phyloP scores from a whole-genome alignment of 139 green algal genomes.

The Diplosphaera chodatii region DNA sequence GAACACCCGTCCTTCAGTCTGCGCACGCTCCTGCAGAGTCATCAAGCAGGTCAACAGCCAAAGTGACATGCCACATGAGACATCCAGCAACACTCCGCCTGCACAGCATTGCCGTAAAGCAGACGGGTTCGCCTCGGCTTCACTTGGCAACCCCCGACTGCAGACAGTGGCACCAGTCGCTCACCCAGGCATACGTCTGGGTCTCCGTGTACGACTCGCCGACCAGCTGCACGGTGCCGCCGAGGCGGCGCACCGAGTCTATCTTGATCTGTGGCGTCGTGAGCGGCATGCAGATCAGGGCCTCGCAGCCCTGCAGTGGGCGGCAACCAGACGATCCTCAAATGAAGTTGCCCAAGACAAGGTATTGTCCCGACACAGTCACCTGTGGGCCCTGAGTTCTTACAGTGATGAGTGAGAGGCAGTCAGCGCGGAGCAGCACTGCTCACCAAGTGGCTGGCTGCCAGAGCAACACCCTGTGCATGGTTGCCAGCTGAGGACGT shows the following conservation, averaged over 20 bases:
- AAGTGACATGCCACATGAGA: neutral
- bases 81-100: too few species aligned
- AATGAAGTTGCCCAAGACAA: too few species aligned
- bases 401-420: too few species aligned
- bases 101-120: too few species aligned
- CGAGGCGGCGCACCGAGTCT: conserved; percentile 67
- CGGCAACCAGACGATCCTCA: neutral
- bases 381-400: too few species aligned
- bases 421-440: too few species aligned
- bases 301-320: conserved; percentile 54
- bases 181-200: conserved; percentile 59
- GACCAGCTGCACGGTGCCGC: conserved; percentile 84
- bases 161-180: too few species aligned
- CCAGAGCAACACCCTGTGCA: conserved; percentile 90
- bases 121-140: too few species aligned
- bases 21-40: conserved; percentile 19
- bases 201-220: conserved; percentile 92
- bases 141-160: too few species aligned
- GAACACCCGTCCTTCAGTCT: conserved; percentile 66
- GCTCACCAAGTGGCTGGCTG: conserved; percentile 57
- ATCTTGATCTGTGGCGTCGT: conserved; percentile 84
- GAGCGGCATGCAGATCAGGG: conserved; percentile 87
- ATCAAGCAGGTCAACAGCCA: too few species aligned
- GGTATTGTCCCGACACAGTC: too few species aligned
- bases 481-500: conserved; percentile 92